Conservation (phyloP, 768 basidiomycete species). For the Pisolithus marmoratus region DNA sequence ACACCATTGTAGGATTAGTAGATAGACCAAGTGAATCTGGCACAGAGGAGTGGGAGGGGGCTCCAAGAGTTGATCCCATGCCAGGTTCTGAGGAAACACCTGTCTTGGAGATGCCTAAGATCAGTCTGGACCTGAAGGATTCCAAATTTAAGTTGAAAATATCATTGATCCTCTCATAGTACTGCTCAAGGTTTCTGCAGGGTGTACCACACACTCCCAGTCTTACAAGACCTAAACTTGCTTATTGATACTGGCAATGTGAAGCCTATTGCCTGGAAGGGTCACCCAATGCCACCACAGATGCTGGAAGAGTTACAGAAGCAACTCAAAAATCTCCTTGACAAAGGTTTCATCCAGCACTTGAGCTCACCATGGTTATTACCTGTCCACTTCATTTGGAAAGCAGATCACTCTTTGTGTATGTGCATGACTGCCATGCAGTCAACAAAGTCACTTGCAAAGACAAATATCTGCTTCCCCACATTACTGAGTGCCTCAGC, state of each 20-base stretch:
- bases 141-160: no score
- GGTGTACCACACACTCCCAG: background rate
- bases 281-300: background rate
- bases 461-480: constrained; percentile 32
- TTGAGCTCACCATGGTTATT: background rate
- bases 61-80: background rate
- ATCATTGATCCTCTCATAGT: background rate
- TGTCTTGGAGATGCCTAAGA: background rate
- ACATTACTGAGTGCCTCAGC: background rate
- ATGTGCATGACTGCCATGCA: constrained; percentile 26
- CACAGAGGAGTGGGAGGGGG: background rate
- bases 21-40: background rate
- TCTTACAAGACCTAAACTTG: background rate
- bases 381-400: background rate
- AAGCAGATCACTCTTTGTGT: background rate
- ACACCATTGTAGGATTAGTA: background rate
- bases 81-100: background rate
- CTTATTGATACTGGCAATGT: background rate
- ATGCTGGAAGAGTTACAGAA: background rate
- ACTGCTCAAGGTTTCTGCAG: background rate
- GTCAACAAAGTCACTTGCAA: constrained; percentile 24
- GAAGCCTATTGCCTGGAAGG: background rate
- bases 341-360: background rate
- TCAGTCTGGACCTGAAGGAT: background rate
- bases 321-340: background rate